A percentile compares a stretch with the other conserved stretches of the same genome.
These are phyloP conservation scores for Lepidium sativum DNA, from an alignment of 345 rosid species.

Conservation along the genomic window DNA sequence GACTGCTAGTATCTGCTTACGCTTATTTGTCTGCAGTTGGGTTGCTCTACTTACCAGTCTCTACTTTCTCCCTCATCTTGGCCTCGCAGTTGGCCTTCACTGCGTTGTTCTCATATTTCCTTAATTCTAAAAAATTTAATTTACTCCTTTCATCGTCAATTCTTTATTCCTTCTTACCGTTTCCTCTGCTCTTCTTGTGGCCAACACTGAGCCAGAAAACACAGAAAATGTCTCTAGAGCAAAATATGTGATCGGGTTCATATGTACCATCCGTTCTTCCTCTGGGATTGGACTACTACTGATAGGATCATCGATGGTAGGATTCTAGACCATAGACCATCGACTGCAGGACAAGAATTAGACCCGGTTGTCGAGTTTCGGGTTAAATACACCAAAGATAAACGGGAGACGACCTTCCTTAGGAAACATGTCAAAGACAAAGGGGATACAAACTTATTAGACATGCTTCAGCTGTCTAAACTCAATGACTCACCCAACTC, in stretches of 20 bases:
- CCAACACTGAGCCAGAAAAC: conserved; percentile 13
- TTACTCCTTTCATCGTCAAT: conserved; percentile 36
- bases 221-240: conserved; percentile 9
- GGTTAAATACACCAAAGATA: no score
- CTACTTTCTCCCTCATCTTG: conserved; percentile 36
- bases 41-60: conserved; percentile 42
- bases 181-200: conserved; percentile 41
- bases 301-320: no score
- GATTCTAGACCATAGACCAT: no score
- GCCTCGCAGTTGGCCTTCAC: conserved; percentile 47
- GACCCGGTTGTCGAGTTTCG: no score
- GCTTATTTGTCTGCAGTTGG: conserved; percentile 41
- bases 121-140: conserved; percentile 39
- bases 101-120: conserved; percentile 43
- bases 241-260: conserved; percentile 30
- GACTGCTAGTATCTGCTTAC: conserved; percentile 27
- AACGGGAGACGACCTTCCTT: no score
- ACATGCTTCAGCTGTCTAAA: no score
- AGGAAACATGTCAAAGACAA: no score
- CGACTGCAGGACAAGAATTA: no score
- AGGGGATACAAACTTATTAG: no score
- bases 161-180: conserved; percentile 40
- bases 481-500: no score
- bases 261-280: conserved; percentile 38
- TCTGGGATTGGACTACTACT: conserved; percentile 34